Base-by-base conservation (phyloP, 2,329 filamentous ascomycete genomes). In the Pseudohalonectria lignicola region DNA sequence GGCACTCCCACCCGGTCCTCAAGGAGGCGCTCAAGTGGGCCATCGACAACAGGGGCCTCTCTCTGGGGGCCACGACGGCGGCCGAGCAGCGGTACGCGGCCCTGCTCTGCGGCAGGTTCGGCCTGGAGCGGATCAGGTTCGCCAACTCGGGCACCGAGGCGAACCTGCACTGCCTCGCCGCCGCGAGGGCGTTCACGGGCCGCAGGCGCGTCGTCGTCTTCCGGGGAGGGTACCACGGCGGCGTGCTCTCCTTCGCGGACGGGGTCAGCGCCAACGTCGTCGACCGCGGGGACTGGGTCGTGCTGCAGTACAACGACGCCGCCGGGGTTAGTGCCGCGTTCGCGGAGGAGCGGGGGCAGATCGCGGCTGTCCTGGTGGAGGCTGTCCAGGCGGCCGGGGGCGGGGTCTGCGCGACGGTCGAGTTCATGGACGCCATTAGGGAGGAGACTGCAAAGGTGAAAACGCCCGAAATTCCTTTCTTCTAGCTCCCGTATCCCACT, bases 61-160 rank as follows among this genome's bases (percentile, higher is more conserved):
- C 66, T 42, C 61, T 74, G 13, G 73, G 77, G 6, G 67, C 60
- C 0, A 64, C 67, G 1, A 71, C 64, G 21, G 46, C 51, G 10
- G 56, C 66, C 31, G 76, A 82, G 52, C 55, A 59, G 11, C 46
- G 60, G 11, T 58, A 76, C n/a, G 76, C 75, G 0, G 49, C 52
- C 11, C 49, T 64, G 18, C 48, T 80, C n/a, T 66, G 63, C 34
- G 45, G 54, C n/a, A 62, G 76, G 2, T 78, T 80, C 41, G 50
- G 55, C 0, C 53, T 79, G 6, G 72, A 78, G 6, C 60, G 62
- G 5, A 53, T 79, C 3, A 63, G 77, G 1, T 80, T 81, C 52
- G 69, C 69, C 25, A 81, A 80, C 53, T 78, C 74, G 0, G 76
- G 76, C 2, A 82, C 77, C 0, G 77, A 81, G 54, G 74, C 75